These are phyloP conservation scores for Coemansia sp. DNA, from an alignment of 192 early-diverging fungal species.

Conservation along the genomic window DNA sequence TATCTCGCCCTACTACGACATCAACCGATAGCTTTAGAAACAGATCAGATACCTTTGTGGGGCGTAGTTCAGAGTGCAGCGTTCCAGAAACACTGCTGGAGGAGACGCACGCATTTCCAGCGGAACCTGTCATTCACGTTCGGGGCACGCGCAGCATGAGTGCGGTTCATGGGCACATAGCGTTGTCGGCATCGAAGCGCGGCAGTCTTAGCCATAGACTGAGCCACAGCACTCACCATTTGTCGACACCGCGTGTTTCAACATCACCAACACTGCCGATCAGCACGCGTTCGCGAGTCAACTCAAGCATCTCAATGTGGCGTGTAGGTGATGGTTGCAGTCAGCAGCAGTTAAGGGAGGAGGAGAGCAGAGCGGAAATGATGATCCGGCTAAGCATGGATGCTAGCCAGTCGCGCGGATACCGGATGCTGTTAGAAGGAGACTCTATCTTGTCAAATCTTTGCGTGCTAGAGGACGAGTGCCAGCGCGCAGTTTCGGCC, in stretches of 20 bases:
- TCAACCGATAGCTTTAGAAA: background rate
- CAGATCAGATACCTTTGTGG: background rate
- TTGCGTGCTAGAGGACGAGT: conserved; percentile 41
- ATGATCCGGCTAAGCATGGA: conserved; percentile 50
- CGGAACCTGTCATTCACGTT: conserved; percentile 12
- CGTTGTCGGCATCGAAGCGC: conserved; percentile 30
- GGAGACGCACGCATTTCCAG: conserved; percentile 3
- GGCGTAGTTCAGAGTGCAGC: conserved; percentile 12
- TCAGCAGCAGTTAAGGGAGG: conserved; percentile 7
- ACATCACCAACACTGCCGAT: conserved; percentile 42
- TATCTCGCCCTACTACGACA: conserved; percentile 6
- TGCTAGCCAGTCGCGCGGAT: conserved; percentile 45
- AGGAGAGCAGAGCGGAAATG: conserved; percentile 26
- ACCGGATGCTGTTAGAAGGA: conserved; percentile 44
- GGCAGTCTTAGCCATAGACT: conserved; percentile 34
- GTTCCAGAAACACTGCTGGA: conserved; percentile 13
- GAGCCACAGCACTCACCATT: conserved; percentile 32
- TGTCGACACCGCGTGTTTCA: conserved; percentile 2
- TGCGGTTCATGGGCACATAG: conserved; percentile 32
- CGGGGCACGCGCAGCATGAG: conserved; percentile 46
- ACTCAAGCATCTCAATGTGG: conserved; percentile 32
- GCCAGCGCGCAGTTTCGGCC: conserved; percentile 31
- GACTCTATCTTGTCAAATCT: conserved; percentile 39
- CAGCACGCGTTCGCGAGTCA: conserved; percentile 33
- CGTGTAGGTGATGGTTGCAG: conserved; percentile 4